Conservation (phyloP, 2,329 filamentous ascomycete species). For the Conoideocrella luteorostrata region DNA sequence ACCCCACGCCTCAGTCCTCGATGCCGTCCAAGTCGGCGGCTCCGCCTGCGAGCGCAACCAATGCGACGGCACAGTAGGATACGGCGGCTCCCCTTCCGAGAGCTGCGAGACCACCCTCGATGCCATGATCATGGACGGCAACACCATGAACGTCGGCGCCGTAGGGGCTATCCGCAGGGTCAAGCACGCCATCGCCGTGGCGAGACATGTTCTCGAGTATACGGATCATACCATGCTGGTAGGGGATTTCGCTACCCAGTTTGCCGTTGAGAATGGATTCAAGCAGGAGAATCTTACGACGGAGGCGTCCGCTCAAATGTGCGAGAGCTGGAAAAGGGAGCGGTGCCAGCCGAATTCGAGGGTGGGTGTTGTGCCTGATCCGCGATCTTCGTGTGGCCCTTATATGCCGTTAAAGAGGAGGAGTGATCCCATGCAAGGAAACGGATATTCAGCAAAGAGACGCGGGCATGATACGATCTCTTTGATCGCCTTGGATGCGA, state of each 20-base stretch:
- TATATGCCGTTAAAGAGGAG: slow-evolving; percentile 29
- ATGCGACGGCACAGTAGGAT: slow-evolving; percentile 50
- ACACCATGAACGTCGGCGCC: slow-evolving; percentile 45
- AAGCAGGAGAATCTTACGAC: slow-evolving; percentile 37
- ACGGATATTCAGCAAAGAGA: too few relatives aligned
- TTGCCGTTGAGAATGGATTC: slow-evolving; percentile 47
- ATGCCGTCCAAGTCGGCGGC: slow-evolving; percentile 47
- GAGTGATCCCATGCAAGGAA: background rate
- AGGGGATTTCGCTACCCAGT: slow-evolving; percentile 47
- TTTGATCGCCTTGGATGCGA: slow-evolving; percentile 37
- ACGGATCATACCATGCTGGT: slow-evolving; percentile 46
- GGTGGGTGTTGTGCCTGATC: slow-evolving; percentile 37
- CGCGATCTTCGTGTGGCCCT: slow-evolving; percentile 37
- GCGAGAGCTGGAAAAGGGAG: slow-evolving; percentile 34
- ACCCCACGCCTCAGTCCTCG: slow-evolving; percentile 33
- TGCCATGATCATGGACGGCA: slow-evolving; percentile 53
- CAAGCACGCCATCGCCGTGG: slow-evolving; percentile 42
- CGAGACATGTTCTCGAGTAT: slow-evolving; percentile 43
- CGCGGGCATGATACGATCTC: slow-evolving; percentile 46
- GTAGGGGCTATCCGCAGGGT: slow-evolving; percentile 46
- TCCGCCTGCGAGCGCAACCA: slow-evolving; percentile 43
- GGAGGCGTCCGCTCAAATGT: slow-evolving; percentile 29
- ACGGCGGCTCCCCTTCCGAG: slow-evolving; percentile 49
- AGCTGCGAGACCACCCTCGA: slow-evolving; percentile 52
- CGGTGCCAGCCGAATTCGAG: slow-evolving; percentile 48